phyloP scores from a whole-genome alignment of 441 rosid genomes.

The Hura crepitans region DNA sequence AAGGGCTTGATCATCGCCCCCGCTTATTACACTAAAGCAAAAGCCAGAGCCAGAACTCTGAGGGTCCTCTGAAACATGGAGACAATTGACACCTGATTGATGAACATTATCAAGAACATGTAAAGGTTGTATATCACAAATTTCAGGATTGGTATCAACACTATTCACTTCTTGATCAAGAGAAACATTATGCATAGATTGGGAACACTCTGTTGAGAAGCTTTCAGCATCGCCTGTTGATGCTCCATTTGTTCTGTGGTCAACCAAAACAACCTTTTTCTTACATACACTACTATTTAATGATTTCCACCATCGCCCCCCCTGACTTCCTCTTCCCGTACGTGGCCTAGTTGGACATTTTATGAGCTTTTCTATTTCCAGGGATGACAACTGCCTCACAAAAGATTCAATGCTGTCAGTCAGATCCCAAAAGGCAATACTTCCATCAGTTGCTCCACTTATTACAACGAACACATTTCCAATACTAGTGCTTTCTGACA shows the following conservation, averaged over 20 bases:
- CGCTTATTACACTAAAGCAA: constrained; percentile 54
- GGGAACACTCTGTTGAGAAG: constrained; percentile 22
- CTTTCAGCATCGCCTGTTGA: constrained; percentile 24
- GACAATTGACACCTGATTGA: constrained; percentile 90
- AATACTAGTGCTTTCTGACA: constrained; percentile 39
- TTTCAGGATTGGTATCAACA: constrained; percentile 36
- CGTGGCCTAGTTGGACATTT: constrained; percentile 76
- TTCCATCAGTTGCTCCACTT: constrained; percentile 96
- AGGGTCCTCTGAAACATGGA: constrained; percentile 53
- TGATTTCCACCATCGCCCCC: constrained; percentile 84
- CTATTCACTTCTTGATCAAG: constrained; percentile 28
- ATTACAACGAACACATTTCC: constrained; percentile 52
- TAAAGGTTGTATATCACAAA: constrained; percentile 54
- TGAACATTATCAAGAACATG: constrained; percentile 53
- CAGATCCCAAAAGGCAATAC: constrained; percentile 84
- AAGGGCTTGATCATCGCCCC: constrained; percentile 97
- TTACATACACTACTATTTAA: constrained; percentile 30
- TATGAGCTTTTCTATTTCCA: constrained; percentile 50
- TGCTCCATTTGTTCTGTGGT: constrained; percentile 21
- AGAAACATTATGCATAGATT: constrained; percentile 23
- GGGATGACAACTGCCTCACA: constrained; percentile 47
- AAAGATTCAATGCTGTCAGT: constrained; percentile 65
- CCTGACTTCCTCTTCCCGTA: constrained; percentile 95
- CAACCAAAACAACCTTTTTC: constrained; percentile 24
- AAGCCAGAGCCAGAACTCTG: constrained; percentile 33